Evolutionary conservation across 371 early-diverging fungal genomes (phyloP).

Genomic region (Mucor sp.): DNA sequence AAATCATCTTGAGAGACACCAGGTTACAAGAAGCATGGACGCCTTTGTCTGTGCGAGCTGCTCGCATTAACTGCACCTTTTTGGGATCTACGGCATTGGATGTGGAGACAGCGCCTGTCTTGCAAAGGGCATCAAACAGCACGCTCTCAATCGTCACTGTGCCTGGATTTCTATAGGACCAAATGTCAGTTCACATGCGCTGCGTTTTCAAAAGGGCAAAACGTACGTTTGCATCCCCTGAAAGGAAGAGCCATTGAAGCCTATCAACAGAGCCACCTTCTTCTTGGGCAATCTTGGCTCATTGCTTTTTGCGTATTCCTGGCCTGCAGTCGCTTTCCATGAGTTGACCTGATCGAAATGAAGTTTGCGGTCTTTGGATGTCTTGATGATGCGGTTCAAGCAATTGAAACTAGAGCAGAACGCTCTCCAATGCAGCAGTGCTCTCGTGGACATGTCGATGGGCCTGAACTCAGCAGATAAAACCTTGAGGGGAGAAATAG

Average conservation of each 20-base stretch:
- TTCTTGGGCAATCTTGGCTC: conserved; percentile 66
- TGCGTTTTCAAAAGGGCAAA: background rate
- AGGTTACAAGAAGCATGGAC: conserved; percentile 99
- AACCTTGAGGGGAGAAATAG: background rate
- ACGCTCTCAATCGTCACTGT: conserved; percentile 82
- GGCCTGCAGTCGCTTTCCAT: conserved; percentile 12
- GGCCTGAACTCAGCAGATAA: background rate
- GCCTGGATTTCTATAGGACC: conserved; percentile 58
- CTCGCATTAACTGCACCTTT: conserved; percentile 81
- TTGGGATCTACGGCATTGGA: conserved; percentile 76
- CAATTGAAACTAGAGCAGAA: background rate
- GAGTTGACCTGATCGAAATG: conserved; percentile 19
- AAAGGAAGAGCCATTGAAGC: conserved; percentile 95
- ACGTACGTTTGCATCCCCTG: conserved; percentile 94
- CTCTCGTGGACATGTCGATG: background rate
- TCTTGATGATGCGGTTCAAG: conserved; percentile 11
- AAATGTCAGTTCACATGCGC: background rate
- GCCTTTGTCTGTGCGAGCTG: conserved; percentile 99
- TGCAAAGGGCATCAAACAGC: conserved; percentile 74
- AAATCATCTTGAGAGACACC: conserved; percentile 88
- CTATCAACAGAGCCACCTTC: conserved; percentile 86
- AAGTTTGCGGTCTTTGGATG: conserved; percentile 20
- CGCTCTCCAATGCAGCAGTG: background rate
- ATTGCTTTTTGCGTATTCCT: background rate
- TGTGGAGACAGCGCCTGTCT: conserved; percentile 74